A percentile compares a stretch with the other conserved stretches of the same genome.
Evolutionary conservation across 805 yeast species (phyloP).

Genomic region (Metschnikowia rubicola): DNA sequence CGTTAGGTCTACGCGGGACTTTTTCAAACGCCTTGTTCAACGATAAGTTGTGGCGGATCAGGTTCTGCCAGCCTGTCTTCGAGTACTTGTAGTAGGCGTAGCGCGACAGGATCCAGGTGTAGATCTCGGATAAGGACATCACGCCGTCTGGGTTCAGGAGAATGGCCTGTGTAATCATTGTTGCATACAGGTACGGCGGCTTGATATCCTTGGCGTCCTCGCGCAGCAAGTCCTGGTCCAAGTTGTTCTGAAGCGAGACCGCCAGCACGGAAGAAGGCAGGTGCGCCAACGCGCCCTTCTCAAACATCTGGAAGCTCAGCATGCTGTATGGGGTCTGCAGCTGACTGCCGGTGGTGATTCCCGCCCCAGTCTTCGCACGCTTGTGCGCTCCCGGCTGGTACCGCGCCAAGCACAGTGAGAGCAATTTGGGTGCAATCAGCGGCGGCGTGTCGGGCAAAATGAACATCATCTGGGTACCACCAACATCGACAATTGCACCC

Average conservation of each 20-base stretch:
- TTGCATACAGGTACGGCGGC: slow-evolving; percentile 96
- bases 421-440: slow-evolving; percentile 49
- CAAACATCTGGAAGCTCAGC: slow-evolving; percentile 53
- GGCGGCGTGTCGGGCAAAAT: slow-evolving; percentile 91
- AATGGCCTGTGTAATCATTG: slow-evolving; percentile 97
- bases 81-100: slow-evolving; percentile 90
- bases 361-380: slow-evolving; percentile 10
- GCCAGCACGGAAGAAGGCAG: slow-evolving; percentile 39
- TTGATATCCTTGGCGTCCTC: slow-evolving; percentile 91
- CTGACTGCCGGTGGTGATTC: too few relatives aligned
- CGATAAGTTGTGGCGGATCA: slow-evolving; percentile 91
- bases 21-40: slow-evolving; percentile 96
- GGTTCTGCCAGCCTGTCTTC: slow-evolving; percentile 98
- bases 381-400: slow-evolving; percentile 25
- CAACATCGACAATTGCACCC: slow-evolving; percentile 91
- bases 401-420: slow-evolving; percentile 34
- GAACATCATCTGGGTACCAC: slow-evolving; percentile 99
- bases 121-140: slow-evolving; percentile 85
- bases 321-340: slow-evolving; percentile 5
- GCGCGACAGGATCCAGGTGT: slow-evolving; percentile 81
- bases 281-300: slow-evolving; percentile 37
- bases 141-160: slow-evolving; percentile 84
- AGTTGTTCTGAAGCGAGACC: slow-evolving; percentile 41
- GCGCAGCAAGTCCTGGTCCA: slow-evolving; percentile 67
- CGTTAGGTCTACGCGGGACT: slow-evolving; percentile 91